Percentiles rank a stretch among this genome's conserved stretches.
These are phyloP conservation scores for Pseudogymnoascus sp. DNA, from an alignment of 2,329 filamentous ascomycete species.

Conservation along the genomic window DNA sequence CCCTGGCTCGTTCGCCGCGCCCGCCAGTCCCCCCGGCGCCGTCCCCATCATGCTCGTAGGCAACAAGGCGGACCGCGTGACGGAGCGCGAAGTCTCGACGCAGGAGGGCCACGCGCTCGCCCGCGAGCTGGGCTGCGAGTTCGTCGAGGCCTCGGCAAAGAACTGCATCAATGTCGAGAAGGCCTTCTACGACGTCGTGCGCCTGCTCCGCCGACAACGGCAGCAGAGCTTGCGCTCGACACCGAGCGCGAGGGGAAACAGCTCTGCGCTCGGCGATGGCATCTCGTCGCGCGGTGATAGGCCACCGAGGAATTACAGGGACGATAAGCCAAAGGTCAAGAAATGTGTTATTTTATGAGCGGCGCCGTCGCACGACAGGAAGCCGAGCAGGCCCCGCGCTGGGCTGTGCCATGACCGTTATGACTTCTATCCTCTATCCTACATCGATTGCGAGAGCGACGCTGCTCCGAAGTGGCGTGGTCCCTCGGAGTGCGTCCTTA, in stretches of 20 bases:
- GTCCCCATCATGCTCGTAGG: conserved; percentile 97
- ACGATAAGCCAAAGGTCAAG: conserved; percentile 13
- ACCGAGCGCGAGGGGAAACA: conserved; percentile 17
- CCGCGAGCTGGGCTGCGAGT: conserved; percentile 87
- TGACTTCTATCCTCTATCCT: conserved; percentile 7
- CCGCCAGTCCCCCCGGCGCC: conserved; percentile 48
- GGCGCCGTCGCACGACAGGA: background rate
- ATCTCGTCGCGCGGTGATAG: conserved; percentile 17
- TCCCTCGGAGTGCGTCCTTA: background rate
- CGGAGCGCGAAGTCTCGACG: conserved; percentile 90
- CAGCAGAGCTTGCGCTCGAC: conserved; percentile 33
- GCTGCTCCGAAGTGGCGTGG: background rate
- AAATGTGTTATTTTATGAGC: conserved; percentile 30
- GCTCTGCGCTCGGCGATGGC: conserved; percentile 10
- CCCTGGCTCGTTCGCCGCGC: conserved; percentile 50
- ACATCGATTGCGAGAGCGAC: conserved; percentile 6
- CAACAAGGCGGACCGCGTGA: conserved; percentile 96
- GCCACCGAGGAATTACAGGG: conserved; percentile 22
- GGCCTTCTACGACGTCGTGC: conserved; percentile 95
- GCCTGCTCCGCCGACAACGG: conserved; percentile 78
- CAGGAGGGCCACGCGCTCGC: conserved; percentile 91
- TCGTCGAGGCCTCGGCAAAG: conserved; percentile 93
- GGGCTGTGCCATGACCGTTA: conserved; percentile 7
- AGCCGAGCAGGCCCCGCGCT: background rate
- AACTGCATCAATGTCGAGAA: conserved; percentile 98